Evolutionary conservation across 2,329 filamentous ascomycete genomes (phyloP).

Genomic region (Aspergillus aculeatus): DNA sequence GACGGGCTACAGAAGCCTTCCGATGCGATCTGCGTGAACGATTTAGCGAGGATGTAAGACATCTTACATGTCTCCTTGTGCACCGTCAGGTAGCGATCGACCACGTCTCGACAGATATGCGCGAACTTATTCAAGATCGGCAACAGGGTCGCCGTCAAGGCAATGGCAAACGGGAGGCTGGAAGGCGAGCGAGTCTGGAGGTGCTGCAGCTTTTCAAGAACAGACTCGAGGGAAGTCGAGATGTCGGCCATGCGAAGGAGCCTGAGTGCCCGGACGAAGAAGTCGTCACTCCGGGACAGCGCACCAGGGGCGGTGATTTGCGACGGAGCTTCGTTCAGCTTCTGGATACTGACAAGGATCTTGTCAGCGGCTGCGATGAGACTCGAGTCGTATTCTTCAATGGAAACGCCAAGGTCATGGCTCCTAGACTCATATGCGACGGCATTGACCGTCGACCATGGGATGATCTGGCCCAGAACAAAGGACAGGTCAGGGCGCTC

Average conservation of each 20-base stretch:
- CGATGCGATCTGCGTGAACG: constrained; percentile 74
- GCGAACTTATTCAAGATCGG: constrained; percentile 77
- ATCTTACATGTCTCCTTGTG: constrained; percentile 73
- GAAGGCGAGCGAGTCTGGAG: constrained; percentile 45
- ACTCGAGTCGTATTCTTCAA: constrained; percentile 55
- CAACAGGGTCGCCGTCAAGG: constrained; percentile 60
- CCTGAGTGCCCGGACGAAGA: constrained; percentile 54
- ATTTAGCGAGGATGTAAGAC: constrained; percentile 70
- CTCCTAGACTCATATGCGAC: constrained; percentile 10
- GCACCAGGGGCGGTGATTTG: constrained; percentile 64
- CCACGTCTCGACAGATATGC: constrained; percentile 57
- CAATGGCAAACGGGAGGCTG: constrained; percentile 50
- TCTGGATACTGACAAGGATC: constrained; percentile 76
- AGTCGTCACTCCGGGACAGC: constrained; percentile 58
- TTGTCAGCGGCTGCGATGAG: constrained; percentile 69
- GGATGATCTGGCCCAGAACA: constrained; percentile 62
- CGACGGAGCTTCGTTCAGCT: constrained; percentile 55
- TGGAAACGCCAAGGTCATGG: constrained; percentile 22
- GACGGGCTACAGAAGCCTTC: constrained; percentile 90
- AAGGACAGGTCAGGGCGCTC: constrained; percentile 62
- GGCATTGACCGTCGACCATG: constrained; percentile 56
- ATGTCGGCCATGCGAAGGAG: constrained; percentile 62
- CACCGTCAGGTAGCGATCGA: constrained; percentile 60
- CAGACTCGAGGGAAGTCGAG: constrained; percentile 42
- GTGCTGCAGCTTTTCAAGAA: constrained; percentile 48